phyloP scores from a whole-genome alignment of 169 alveolate genomes.

The Condylostoma magnum region DNA sequence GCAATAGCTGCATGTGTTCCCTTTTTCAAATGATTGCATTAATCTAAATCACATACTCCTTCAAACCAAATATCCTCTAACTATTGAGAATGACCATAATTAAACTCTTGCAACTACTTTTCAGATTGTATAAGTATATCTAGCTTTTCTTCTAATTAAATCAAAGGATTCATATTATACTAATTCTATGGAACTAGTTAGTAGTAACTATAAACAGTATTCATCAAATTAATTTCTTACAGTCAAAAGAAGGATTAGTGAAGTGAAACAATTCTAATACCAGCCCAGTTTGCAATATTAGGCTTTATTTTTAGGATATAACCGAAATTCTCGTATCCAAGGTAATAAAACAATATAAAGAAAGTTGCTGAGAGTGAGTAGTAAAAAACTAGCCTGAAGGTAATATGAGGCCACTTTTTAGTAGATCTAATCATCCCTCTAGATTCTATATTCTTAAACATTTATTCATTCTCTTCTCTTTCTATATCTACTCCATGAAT shows the following conservation, averaged over 20 bases:
- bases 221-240: constrained; percentile 8
- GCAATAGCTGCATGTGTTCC: not conserved
- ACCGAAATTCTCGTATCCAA: constrained; percentile 24
- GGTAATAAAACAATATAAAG: constrained; percentile 6
- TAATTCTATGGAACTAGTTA: not conserved
- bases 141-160: not conserved
- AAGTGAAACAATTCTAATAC: not conserved
- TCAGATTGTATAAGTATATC: not conserved
- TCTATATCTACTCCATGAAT: constrained; percentile 25
- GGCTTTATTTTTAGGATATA: constrained; percentile 10
- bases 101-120: not conserved
- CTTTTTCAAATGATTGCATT: not conserved
- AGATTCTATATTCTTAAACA: not conserved
- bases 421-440: not conserved
- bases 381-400: not conserved
- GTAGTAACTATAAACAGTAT: not conserved
- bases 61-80: not conserved
- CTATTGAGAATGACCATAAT: too few relatives aligned
- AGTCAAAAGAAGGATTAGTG: constrained; percentile 21
- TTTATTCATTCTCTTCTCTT: not conserved
- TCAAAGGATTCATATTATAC: not conserved
- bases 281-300: constrained; percentile 3
- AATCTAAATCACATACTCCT: not conserved
- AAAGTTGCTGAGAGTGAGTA: constrained; percentile 2
- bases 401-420: constrained; percentile 8